Evolutionary conservation across 2,329 filamentous ascomycete species (phyloP), one percentile per base, ranked within the genome.

Genomic region (Cercospora canescens): DNA sequence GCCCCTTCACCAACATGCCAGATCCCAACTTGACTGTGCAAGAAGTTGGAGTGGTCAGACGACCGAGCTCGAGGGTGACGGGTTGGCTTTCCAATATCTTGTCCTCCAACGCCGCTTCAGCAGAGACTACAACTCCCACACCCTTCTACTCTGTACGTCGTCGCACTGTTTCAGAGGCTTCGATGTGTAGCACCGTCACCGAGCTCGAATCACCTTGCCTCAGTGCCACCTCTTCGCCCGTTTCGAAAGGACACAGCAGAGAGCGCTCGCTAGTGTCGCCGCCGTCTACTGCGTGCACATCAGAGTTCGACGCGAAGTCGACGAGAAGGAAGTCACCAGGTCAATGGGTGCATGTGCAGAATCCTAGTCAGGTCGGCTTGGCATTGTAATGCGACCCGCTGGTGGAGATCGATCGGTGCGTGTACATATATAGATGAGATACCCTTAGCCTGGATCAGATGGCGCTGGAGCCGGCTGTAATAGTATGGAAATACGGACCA

Each of bases 61-160:
- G 61, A 61, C 61, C 65, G n/a, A 63, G 60, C 45, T 70, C 67
- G 11, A 59, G 72, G 61, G 70, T 76, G 11, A 68, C 74, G 2
- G 71, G 72, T 21, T 76, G 73, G 75, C 69, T 76, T 2, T 74
- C 71, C 0, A 70, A 60, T n/a, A 63, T 76, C 26, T 28, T 70
- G 16, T 65, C 69, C n/a, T 67, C 72, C 8, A 59, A 64, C 39
- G 18, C 62, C 28, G 28, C 52, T 30, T 58, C 60, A 18, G 54
- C 30, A 34, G 55, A 45, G 4, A 26, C 64, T n/a, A 41, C 26
- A 8, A 41, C 56, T 16, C 45, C 63, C 4, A 41, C 64, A 26
- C 70, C 73, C 45, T 69, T 69, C 5, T 74, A 73, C 63, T 61
- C 59, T 2, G 62, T 62, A 2, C 68, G 65, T 28, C 63, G 50